phyloP scores from a whole-genome alignment of 2,329 filamentous ascomycete species.

The Penicillium sp. region DNA sequence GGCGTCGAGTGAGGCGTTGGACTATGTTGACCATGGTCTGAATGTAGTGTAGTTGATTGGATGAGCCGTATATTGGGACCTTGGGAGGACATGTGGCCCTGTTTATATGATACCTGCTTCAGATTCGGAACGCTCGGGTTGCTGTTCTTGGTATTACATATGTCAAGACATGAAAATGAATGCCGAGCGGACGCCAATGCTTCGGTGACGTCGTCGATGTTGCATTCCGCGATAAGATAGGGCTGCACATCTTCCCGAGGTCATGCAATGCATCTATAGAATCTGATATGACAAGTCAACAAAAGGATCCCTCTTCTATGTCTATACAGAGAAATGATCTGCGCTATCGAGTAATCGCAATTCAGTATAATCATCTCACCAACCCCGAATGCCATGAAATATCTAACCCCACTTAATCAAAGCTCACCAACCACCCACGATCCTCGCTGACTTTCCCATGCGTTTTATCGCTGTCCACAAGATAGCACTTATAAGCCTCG shows the following conservation, averaged over 20 bases:
- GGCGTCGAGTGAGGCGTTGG: constrained; percentile 16
- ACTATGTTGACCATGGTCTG: constrained; percentile 22
- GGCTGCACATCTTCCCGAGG: not conserved
- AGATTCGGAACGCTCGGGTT: not conserved
- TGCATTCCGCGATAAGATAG: not conserved
- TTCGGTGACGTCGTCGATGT: constrained; percentile 7
- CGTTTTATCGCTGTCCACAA: constrained; percentile 30
- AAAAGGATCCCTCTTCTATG: not conserved
- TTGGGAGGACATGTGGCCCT: not conserved
- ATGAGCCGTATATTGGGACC: not conserved
- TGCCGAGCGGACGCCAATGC: constrained; percentile 2
- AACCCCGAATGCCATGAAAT: not conserved
- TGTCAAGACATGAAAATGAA: not conserved
- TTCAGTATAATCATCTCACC: not conserved
- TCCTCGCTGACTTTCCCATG: constrained; percentile 31
- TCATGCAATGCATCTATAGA: not conserved
- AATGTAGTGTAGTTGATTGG: not conserved
- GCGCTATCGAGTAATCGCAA: not conserved
- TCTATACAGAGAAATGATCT: not conserved
- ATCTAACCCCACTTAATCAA: constrained; percentile 15
- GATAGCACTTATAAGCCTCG: constrained; percentile 54
- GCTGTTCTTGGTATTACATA: constrained; percentile 8
- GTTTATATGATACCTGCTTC: not conserved
- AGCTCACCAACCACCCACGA: constrained; percentile 37
- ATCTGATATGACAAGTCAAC: not conserved